These are phyloP conservation scores for Syzygium oleosum DNA, from an alignment of 345 rosid genomes.

Conservation along the genomic window DNA sequence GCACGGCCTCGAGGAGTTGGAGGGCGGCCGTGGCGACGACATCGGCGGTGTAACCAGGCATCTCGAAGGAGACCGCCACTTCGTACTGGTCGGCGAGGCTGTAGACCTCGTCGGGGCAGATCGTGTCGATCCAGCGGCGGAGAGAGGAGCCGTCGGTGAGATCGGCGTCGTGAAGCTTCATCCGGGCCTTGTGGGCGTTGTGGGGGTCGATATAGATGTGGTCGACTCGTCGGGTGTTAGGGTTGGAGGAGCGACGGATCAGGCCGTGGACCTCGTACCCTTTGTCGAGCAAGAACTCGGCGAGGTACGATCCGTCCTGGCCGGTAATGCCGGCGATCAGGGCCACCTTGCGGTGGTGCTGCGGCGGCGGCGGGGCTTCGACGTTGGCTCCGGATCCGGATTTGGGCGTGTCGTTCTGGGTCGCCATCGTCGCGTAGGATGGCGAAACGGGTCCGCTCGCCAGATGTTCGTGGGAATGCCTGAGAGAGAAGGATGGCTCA, in stretches of 20 bases:
- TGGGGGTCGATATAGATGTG: conserved; percentile 96
- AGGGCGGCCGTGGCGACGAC: conserved; percentile 93
- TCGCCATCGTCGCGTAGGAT: too few relatives aligned
- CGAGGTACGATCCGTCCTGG: conserved; percentile 90
- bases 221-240: conserved; percentile 56
- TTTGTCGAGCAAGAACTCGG: conserved; percentile 72
- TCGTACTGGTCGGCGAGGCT: conserved; percentile 93
- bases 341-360: conserved; percentile 46
- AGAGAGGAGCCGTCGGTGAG: conserved; percentile 53
- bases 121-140: conserved; percentile 60
- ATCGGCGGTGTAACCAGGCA: conserved; percentile 96
- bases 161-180: conserved; percentile 26
- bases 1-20: conserved; percentile 87
- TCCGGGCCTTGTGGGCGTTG: conserved; percentile 60
- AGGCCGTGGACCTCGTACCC: conserved; percentile 85
- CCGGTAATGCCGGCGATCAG: conserved; percentile 86
- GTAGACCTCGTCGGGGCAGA: conserved; percentile 85
- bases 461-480: too few relatives aligned
- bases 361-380: conserved; percentile 8
- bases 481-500: too few relatives aligned
- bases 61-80: conserved; percentile 92
- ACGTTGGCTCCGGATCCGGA: conserved; percentile 23
- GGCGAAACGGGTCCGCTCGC: too few relatives aligned
- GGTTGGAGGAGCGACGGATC: conserved; percentile 37
- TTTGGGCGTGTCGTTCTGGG: too few relatives aligned